Evolutionary conservation across 495 filamentous ascomycete genomes (phyloP), one percentile per base, ranked within the genome.

Genomic region (Neurospora sp.): DNA sequence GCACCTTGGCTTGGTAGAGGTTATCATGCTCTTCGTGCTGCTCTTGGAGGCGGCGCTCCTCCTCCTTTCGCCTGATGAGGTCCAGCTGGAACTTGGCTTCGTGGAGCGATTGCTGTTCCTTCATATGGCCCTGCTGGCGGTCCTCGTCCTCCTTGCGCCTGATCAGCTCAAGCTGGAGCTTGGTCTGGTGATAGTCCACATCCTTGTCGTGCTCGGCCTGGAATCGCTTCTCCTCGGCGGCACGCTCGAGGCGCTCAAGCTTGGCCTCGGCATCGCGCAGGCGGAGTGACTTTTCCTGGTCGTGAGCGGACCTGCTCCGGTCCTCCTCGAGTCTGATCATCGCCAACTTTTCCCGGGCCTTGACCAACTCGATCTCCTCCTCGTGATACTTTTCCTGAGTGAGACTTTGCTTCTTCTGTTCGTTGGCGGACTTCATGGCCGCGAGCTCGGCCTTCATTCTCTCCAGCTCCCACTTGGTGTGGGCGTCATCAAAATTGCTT

Each of bases 101-200:
- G 4, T 77, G 74, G 12, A 77, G 73, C 59, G 82, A 77, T 70
- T 72, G 76, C 70, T 81, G 77, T 27, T 81, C 79, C 27, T 37
- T 31, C 38, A 75, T 71, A 73, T 81, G 77, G 47, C 71, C 71
- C 53, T 71, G 73, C 37, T 78, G 76, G 37, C 78, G 70, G 70
- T 85, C 82, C 18, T 82, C 80, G 73, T 90, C 82, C 41, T 83
- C 83, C 8, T 84, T 80, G 41, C 78, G 73, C 65, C 79, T 77
- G 40, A 82, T 79, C 70, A 80, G 80, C 38, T 77, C 69, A 71
- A 79, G 74, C 71, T 76, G 72, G 39, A 53, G 59, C 53, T 73
- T 68, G 73, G 73, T 47, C 31, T 61, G 70, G 39, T 47, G 44
- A 10, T 70, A 71, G 70, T 79, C 78, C 9, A 72, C 27, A 18